These are phyloP conservation scores for Pistacia atlantica DNA, from an alignment of 345 rosid genomes.

Conservation along the genomic window DNA sequence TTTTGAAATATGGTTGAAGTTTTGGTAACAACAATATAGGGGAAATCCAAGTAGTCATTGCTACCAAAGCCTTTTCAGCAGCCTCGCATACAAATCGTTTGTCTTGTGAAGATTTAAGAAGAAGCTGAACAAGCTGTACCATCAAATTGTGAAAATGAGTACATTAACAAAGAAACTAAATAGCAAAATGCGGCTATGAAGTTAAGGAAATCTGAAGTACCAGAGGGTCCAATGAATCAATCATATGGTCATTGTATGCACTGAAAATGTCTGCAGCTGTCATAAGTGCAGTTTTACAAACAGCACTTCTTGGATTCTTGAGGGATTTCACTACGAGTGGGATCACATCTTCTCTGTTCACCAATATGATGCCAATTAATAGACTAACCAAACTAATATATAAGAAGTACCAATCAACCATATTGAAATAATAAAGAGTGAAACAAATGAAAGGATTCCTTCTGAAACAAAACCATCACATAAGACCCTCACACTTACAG, in stretches of 20 bases:
- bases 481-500: conserved; percentile 54
- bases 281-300: conserved; percentile 96
- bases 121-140: conserved; percentile 85
- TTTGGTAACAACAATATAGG: conserved; percentile 64
- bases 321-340: conserved; percentile 81
- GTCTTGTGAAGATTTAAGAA: conserved; percentile 95
- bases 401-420: neutral
- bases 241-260: conserved; percentile 66
- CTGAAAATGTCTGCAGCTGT: conserved; percentile 78
- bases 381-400: conserved; percentile 11
- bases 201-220: conserved; percentile 36
- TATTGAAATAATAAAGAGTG: neutral
- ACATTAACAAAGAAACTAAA: conserved; percentile 6
- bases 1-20: conserved; percentile 79
- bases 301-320: conserved; percentile 97
- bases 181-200: neutral
- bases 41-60: conserved; percentile 76
- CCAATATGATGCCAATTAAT: conserved; percentile 16
- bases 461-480: conserved; percentile 11
- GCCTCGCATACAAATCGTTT: conserved; percentile 96
- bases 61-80: conserved; percentile 79
- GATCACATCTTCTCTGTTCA: conserved; percentile 65
- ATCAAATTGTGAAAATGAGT: conserved; percentile 19
- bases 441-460: neutral
- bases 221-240: conserved; percentile 79